phyloP scores from a whole-genome alignment of 192 early-diverging fungal species.

The Coemansia reversa region DNA sequence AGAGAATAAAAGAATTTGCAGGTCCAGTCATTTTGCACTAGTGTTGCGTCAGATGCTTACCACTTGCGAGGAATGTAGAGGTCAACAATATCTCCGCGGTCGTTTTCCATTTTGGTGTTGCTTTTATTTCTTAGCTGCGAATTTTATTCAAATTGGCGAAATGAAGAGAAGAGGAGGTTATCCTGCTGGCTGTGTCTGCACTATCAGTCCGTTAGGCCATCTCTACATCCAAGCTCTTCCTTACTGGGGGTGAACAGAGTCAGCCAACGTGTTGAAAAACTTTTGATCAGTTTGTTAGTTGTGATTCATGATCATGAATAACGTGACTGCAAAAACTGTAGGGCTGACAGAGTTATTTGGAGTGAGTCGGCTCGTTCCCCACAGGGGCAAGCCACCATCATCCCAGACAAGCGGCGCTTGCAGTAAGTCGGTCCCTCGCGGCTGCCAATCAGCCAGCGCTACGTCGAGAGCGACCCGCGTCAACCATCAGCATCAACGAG shows the following conservation, averaged over 20 bases:
- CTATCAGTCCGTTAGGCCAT: too few relatives aligned
- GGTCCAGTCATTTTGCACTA: too few relatives aligned
- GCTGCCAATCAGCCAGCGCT: constrained; percentile 22
- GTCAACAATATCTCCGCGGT: constrained; percentile 63
- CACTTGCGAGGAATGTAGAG: constrained; percentile 96
- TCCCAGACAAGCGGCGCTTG: background rate
- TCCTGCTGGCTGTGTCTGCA: too few relatives aligned
- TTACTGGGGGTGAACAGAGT: too few relatives aligned
- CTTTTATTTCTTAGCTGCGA: constrained; percentile 6
- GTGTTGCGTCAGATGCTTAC: constrained; percentile 51
- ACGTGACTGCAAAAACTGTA: constrained; percentile 28
- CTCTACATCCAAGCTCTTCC: too few relatives aligned
- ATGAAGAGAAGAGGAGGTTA: too few relatives aligned
- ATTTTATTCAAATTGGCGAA: constrained; percentile 9
- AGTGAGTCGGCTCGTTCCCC: background rate
- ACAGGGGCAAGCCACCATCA: background rate
- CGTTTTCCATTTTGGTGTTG: constrained; percentile 42
- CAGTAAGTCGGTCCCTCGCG: background rate
- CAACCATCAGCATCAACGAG: constrained; percentile 1
- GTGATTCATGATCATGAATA: background rate
- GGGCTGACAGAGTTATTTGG: constrained; percentile 2
- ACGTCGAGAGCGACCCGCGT: constrained; percentile 18
- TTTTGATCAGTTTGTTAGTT: constrained; percentile 10
- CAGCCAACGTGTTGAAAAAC: constrained; percentile 11
- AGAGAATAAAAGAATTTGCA: too few relatives aligned